These are phyloP conservation scores for Fonsecaea nubica DNA, from an alignment of 2,329 filamentous ascomycete species.

Conservation along the genomic window DNA sequence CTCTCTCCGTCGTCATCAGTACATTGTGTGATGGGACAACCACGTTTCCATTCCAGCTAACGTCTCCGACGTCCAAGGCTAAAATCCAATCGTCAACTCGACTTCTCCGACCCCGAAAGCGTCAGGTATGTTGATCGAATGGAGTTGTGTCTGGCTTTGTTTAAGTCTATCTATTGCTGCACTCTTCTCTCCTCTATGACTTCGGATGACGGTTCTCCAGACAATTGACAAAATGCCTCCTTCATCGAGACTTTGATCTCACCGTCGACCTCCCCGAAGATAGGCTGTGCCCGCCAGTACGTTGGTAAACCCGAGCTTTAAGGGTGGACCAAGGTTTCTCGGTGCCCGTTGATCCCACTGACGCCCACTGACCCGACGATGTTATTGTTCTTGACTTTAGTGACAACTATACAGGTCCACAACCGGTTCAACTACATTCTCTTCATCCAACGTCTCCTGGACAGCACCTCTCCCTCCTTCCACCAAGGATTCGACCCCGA, in stretches of 20 bases:
- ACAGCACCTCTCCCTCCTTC: slow-evolving; percentile 64
- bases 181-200: background rate
- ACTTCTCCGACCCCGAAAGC: slow-evolving; percentile 79
- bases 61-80: slow-evolving; percentile 48
- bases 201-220: slow-evolving; percentile 44
- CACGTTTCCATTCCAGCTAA: background rate
- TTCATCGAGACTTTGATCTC: slow-evolving; percentile 77
- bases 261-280: slow-evolving; percentile 74
- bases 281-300: slow-evolving; percentile 83
- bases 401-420: slow-evolving; percentile 12
- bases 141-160: background rate
- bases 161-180: background rate
- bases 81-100: slow-evolving; percentile 66
- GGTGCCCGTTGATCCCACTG: background rate
- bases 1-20: background rate
- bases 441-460: slow-evolving; percentile 83
- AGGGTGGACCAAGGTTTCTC: background rate
- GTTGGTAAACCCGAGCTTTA: background rate
- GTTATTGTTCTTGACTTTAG: slow-evolving; percentile 4
- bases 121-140: slow-evolving; percentile 64
- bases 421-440: slow-evolving; percentile 78
- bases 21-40: background rate
- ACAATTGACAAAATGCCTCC: slow-evolving; percentile 76
- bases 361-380: background rate
- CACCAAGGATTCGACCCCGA: slow-evolving; percentile 60